These are phyloP conservation scores for Ophidiomyces ophidiicola DNA, from an alignment of 2,329 filamentous ascomycete genomes.

Conservation along the genomic window DNA sequence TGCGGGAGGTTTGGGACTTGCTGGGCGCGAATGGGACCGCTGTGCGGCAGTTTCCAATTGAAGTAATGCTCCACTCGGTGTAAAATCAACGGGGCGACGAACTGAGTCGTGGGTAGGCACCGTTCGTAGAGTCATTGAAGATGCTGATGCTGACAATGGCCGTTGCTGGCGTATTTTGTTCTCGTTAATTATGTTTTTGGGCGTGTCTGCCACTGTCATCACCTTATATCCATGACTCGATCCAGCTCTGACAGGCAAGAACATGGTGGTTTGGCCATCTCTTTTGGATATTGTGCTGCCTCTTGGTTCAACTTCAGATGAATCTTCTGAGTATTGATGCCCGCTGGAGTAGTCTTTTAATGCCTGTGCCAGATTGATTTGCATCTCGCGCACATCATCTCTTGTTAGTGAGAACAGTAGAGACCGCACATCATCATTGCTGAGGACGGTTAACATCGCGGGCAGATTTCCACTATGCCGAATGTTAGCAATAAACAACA, in stretches of 20 bases:
- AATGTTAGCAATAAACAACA: no score
- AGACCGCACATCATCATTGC: conserved; percentile 43
- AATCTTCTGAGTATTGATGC: conserved; percentile 46
- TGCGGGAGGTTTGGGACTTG: conserved; percentile 22
- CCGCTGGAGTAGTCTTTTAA: conserved; percentile 54
- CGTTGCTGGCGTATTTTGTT: background rate
- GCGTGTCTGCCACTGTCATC: conserved; percentile 39
- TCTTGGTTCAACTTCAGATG: conserved; percentile 49
- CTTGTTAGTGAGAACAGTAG: conserved; percentile 45
- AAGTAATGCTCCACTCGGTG: background rate
- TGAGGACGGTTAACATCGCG: conserved; percentile 51
- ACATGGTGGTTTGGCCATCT: conserved; percentile 51
- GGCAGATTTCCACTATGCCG: no score
- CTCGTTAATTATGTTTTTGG: conserved; percentile 2
- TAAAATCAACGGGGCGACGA: background rate
- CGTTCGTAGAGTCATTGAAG: background rate
- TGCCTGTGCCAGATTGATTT: conserved; percentile 46
- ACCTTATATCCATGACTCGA: conserved; percentile 53
- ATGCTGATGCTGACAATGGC: background rate
- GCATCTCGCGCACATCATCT: conserved; percentile 47
- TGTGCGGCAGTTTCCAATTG: background rate
- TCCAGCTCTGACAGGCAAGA: conserved; percentile 54
- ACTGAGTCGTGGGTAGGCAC: background rate
- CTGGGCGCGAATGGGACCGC: background rate
- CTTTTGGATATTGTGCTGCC: conserved; percentile 49